These are phyloP conservation scores for Xylaria sp. DNA, from an alignment of 2,329 filamentous ascomycete genomes.

Conservation along the genomic window DNA sequence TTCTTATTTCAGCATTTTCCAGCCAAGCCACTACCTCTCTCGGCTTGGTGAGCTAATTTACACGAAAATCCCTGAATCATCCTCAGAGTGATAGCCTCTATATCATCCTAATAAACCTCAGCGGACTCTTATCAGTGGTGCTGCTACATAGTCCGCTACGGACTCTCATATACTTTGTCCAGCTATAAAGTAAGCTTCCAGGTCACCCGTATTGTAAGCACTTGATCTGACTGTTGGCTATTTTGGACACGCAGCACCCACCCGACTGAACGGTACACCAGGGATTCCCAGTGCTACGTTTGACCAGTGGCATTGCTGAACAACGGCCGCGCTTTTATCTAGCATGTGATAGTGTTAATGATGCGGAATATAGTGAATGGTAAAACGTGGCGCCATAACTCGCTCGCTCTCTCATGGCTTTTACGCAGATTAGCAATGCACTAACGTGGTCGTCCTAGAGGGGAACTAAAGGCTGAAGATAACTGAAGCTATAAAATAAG, in stretches of 20 bases:
- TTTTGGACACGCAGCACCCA: conserved; percentile 14
- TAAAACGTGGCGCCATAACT: conserved; percentile 30
- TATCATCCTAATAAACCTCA: too few species aligned
- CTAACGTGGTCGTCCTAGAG: conserved; percentile 24
- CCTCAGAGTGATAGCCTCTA: too few species aligned
- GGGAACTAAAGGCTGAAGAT: conserved; percentile 7
- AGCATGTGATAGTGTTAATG: conserved; percentile 1
- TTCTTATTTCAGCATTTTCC: background rate
- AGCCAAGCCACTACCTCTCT: background rate
- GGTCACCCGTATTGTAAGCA: too few species aligned
- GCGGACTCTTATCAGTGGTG: too few species aligned
- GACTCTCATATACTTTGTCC: too few species aligned
- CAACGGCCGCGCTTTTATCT: conserved; percentile 30
- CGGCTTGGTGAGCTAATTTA: conserved; percentile 3
- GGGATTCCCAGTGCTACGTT: conserved; percentile 13
- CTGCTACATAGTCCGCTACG: too few species aligned
- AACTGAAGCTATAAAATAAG: background rate
- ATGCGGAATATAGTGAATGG: conserved; percentile 4
- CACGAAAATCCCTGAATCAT: background rate
- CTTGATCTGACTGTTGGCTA: conserved; percentile 1
- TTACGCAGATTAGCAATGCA: background rate
- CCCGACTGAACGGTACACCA: conserved; percentile 30
- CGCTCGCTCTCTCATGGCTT: background rate
- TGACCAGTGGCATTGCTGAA: conserved; percentile 31
- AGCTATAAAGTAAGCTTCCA: too few species aligned